Evolutionary conservation across 805 yeast species (phyloP), one percentile per base, ranked within the genome.

Genomic region (Candida rishiriensis): DNA sequence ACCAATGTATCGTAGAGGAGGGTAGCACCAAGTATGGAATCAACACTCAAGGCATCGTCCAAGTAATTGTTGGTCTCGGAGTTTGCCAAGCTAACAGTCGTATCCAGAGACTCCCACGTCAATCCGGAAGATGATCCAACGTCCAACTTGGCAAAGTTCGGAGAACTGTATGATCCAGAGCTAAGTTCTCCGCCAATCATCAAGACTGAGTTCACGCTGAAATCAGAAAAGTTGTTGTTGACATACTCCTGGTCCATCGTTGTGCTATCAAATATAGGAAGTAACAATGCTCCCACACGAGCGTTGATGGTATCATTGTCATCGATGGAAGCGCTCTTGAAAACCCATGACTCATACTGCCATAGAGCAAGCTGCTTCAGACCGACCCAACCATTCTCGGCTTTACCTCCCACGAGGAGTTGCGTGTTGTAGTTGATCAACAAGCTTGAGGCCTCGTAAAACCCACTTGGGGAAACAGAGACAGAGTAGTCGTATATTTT

Each of bases 351-450:
- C 39, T 70, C 68, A 48, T 78, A 79, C 52, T 80, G 81, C 86
- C 89, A 85, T 2, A 83, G 61, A 0, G 93, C 91, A 15, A 84
- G 64, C 61, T 85, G 93, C 52, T 73, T 73, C 81, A 85, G 76
- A 49, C 78, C 75, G 31, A 85, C 75, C 88, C 90, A 85, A 0
- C 88, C 88, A 2, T 64, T 54, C 6, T 59, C 53, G 3, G 86
- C 74, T 42, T 69, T 69, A 3, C 95, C 95, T 0, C 93, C 95
- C 35, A 86, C 65, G 3, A 86, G 59, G 31, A 81, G 60, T 49
- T 71, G 76, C 3, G 75, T 65, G 42, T 65, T 71, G 10, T 77
- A 71, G 29, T 68, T 59, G 1, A 79, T 70, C 47, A 71, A 60
- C 14, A 70, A 18, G 30, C 62, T 68, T 0, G 77, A 60, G 0